These are phyloP conservation scores for Fusarium buxicola DNA, from an alignment of 2,329 filamentous ascomycete species.

Conservation along the genomic window DNA sequence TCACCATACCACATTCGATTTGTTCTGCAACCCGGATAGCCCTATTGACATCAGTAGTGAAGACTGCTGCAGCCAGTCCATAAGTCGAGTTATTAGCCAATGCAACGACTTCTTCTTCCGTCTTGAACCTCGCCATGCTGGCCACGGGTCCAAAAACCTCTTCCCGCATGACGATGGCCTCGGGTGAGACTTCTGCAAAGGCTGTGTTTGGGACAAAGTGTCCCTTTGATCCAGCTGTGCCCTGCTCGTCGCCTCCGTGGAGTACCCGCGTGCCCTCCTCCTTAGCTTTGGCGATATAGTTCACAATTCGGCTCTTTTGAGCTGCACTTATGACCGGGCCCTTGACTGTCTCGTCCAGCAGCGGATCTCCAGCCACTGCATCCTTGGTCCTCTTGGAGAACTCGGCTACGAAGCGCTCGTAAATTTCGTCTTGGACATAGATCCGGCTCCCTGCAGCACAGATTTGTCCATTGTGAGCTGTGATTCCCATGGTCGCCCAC, in stretches of 20 bases:
- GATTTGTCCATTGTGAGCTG: conserved; percentile 68
- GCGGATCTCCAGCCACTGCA: conserved; percentile 40
- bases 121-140: conserved; percentile 30
- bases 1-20: conserved; percentile 75
- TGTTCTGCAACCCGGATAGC: conserved; percentile 32
- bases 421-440: conserved; percentile 66
- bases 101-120: conserved; percentile 18
- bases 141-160: conserved; percentile 32
- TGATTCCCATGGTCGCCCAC: conserved; percentile 52
- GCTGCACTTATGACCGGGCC: conserved; percentile 64
- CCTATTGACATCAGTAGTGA: conserved; percentile 60
- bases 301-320: conserved; percentile 67
- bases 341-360: conserved; percentile 49
- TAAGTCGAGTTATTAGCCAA: conserved; percentile 21
- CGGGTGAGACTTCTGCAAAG: conserved; percentile 41
- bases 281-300: conserved; percentile 48
- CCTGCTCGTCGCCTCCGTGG: conserved; percentile 22
- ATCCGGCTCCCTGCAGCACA: conserved; percentile 69
- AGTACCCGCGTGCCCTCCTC: conserved; percentile 30
- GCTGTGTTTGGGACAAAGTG: conserved; percentile 49
- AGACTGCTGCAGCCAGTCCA: conserved; percentile 53
- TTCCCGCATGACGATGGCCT: conserved; percentile 21
- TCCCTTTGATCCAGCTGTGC: conserved; percentile 24
- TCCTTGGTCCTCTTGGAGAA: conserved; percentile 15
- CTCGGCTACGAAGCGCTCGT: conserved; percentile 53